A percentile compares a stretch with the other conserved stretches of the same genome.
These are phyloP conservation scores for Colletotrichum musae DNA, from an alignment of 2,329 filamentous ascomycete genomes.

Conservation along the genomic window DNA sequence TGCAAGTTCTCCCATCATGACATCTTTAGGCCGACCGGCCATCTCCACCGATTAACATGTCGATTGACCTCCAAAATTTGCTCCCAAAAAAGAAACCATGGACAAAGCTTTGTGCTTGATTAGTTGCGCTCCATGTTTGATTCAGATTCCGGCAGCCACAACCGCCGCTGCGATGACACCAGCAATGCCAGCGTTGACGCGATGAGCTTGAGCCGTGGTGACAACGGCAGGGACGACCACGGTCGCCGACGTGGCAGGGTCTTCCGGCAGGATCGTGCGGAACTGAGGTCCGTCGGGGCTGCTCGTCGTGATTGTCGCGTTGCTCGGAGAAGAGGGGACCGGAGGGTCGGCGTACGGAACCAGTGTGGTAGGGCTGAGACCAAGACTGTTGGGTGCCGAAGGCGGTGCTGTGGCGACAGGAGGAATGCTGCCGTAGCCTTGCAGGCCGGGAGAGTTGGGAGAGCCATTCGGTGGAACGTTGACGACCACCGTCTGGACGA, in stretches of 20 bases:
- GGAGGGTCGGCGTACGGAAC: slow-evolving; percentile 28
- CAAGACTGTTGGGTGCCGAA: background rate
- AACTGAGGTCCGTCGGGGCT: slow-evolving; percentile 23
- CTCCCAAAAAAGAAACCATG: slow-evolving; percentile 17
- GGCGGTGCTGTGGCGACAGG: slow-evolving; percentile 10
- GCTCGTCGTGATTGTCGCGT: slow-evolving; percentile 18
- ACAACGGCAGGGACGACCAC: slow-evolving; percentile 22
- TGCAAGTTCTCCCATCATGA: slow-evolving; percentile 19
- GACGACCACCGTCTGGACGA: slow-evolving; percentile 30
- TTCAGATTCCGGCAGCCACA: slow-evolving; percentile 19
- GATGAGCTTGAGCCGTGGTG: slow-evolving; percentile 26
- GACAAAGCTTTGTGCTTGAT: background rate
- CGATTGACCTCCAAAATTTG: slow-evolving; percentile 30
- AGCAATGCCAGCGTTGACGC: slow-evolving; percentile 1
- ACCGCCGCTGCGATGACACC: slow-evolving; percentile 10
- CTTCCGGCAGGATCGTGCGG: slow-evolving; percentile 25
- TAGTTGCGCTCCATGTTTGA: background rate
- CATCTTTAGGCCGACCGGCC: background rate
- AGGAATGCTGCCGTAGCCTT: slow-evolving; percentile 25
- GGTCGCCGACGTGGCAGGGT: slow-evolving; percentile 17
- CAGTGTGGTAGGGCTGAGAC: slow-evolving; percentile 9
- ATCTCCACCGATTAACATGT: background rate
- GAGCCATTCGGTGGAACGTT: slow-evolving; percentile 19
- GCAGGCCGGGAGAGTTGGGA: background rate
- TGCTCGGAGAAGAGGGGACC: background rate